phyloP scores from a whole-genome alignment of 2,329 filamentous ascomycete genomes.

The Pseudogymnoascus sp. region DNA sequence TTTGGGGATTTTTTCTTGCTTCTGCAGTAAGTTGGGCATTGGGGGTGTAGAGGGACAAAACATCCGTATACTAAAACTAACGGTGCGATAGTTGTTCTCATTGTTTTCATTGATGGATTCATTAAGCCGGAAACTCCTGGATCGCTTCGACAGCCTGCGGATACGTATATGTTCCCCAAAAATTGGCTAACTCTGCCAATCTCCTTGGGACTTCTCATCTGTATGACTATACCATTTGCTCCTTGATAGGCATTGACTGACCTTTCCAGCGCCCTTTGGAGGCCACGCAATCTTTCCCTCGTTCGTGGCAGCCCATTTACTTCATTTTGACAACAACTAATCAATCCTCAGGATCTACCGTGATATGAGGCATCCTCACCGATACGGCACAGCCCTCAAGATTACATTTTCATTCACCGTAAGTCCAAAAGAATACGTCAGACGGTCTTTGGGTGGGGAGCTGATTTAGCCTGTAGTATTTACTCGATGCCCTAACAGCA shows the following conservation, averaged over 20 bases:
- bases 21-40: slow-evolving; percentile 61
- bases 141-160: slow-evolving; percentile 72
- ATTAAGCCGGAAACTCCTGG: slow-evolving; percentile 73
- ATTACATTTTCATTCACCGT: slow-evolving; percentile 81
- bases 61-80: slow-evolving; percentile 23
- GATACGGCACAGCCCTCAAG: slow-evolving; percentile 63
- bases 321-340: slow-evolving; percentile 6
- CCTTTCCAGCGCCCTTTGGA: slow-evolving; percentile 44
- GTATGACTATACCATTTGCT: slow-evolving; percentile 27
- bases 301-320: neutral
- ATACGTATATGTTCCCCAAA: slow-evolving; percentile 72
- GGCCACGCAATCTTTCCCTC: slow-evolving; percentile 63
- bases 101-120: slow-evolving; percentile 79
- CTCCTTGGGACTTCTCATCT: slow-evolving; percentile 86
- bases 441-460: neutral
- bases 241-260: neutral
- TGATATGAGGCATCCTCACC: slow-evolving; percentile 67
- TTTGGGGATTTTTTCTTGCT: slow-evolving; percentile 83
- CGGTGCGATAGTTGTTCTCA: slow-evolving; percentile 59
- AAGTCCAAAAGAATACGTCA: slow-evolving; percentile 28
- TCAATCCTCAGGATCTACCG: slow-evolving; percentile 65
- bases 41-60: slow-evolving; percentile 12
- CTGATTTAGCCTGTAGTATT: slow-evolving; percentile 44
- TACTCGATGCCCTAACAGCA: slow-evolving; percentile 75
- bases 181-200: slow-evolving; percentile 85